Evolutionary conservation across 1,139 yeast species (phyloP).

Genomic region (Scheffersomyces stambukii): DNA sequence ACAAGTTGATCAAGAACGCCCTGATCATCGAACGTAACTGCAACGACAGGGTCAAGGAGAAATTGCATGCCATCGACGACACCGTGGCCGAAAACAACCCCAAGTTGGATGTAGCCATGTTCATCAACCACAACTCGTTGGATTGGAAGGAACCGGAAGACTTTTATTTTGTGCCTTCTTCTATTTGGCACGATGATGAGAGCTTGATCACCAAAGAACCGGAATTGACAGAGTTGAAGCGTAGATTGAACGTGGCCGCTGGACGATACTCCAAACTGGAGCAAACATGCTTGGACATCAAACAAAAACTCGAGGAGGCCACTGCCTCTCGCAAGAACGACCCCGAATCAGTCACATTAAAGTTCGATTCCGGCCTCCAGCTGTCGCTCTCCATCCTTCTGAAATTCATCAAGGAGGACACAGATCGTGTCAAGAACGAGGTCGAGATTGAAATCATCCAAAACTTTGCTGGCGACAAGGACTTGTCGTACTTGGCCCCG

Average conservation of each 20-base stretch:
- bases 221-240: constrained; percentile 64
- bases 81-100: constrained; percentile 74
- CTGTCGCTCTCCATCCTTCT: constrained; percentile 54
- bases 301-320: constrained; percentile 50
- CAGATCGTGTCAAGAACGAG: constrained; percentile 66
- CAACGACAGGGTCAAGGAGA: constrained; percentile 48
- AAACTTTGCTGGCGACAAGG: constrained; percentile 76
- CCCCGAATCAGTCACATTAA: constrained; percentile 32
- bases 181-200: constrained; percentile 97
- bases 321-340: constrained; percentile 30
- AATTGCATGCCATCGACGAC: constrained; percentile 49
- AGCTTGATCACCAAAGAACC: constrained; percentile 58
- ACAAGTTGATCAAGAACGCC: constrained; percentile 66
- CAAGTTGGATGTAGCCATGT: constrained; percentile 81
- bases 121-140: constrained; percentile 73
- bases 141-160: constrained; percentile 87
- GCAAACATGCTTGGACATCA: constrained; percentile 40
- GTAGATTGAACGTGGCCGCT: constrained; percentile 49
- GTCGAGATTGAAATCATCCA: constrained; percentile 91
- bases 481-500: constrained; percentile 49
- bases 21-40: constrained; percentile 58
- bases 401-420: constrained; percentile 70
- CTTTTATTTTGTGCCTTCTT: constrained; percentile 79
- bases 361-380: constrained; percentile 52
- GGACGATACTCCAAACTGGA: constrained; percentile 42